These are phyloP conservation scores for Poa pratensis DNA, from an alignment of 176 grass and related monocot species.

Conservation along the genomic window DNA sequence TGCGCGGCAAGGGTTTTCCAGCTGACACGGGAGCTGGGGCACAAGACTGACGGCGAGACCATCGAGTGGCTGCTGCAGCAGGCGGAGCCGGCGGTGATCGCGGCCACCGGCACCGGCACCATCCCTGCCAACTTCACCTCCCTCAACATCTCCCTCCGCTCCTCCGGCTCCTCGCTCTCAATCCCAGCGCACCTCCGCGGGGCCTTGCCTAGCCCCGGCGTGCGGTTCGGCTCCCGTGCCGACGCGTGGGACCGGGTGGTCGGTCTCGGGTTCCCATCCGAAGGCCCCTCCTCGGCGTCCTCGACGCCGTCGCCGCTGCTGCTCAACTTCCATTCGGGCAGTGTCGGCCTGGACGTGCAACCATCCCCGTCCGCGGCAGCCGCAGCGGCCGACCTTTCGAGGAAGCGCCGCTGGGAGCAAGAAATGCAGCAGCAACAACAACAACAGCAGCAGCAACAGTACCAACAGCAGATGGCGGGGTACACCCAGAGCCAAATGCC, in stretches of 20 bases:
- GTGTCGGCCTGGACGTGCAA: conserved; percentile 72
- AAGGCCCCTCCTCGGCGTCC: conserved; percentile 71
- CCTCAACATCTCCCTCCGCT: conserved; percentile 95
- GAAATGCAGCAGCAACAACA: conserved; percentile 68
- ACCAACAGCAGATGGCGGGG: conserved; percentile 86
- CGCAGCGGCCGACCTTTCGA: conserved; percentile 53
- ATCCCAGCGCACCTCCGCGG: conserved; percentile 69
- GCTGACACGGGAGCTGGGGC: conserved; percentile 90
- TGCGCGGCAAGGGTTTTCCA: conserved; percentile 96
- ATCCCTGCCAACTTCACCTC: conserved; percentile 99
- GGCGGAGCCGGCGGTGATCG: conserved; percentile 94
- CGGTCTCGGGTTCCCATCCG: conserved; percentile 57
- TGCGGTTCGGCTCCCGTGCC: conserved; percentile 44
- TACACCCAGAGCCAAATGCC: conserved; percentile 86
- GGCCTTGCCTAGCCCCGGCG: conserved; percentile 43
- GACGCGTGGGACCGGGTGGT: conserved; percentile 71
- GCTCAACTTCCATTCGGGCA: conserved; percentile 84
- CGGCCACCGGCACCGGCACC: conserved; percentile 91
- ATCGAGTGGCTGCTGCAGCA: conserved; percentile 99
- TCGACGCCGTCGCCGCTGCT: conserved; percentile 69
- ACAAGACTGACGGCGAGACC: conserved; percentile 98
- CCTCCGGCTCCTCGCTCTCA: conserved; percentile 81
- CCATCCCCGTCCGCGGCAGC: conserved; percentile 59
- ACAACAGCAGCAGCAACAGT: conserved; percentile 52
- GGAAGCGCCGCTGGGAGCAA: conserved; percentile 85